Evolutionary conservation across 2,329 filamentous ascomycete genomes (phyloP).

Genomic region (Aspergillus sp.): DNA sequence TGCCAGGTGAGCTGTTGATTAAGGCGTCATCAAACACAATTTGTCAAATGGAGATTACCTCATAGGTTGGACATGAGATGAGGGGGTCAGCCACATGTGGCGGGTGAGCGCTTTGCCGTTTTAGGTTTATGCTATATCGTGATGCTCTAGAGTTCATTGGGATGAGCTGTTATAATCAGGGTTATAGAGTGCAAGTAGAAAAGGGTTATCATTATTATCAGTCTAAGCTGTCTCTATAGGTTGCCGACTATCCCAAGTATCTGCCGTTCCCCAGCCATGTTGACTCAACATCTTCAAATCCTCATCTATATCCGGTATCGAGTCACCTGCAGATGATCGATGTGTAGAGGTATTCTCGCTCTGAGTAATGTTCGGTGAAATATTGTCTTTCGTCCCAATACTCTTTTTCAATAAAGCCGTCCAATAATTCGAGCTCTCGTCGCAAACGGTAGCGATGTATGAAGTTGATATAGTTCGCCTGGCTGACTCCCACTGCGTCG

Average conservation of each 20-base stretch:
- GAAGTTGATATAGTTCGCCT: constrained; percentile 34
- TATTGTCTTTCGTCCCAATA: constrained; percentile 21
- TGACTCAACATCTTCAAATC: constrained; percentile 29
- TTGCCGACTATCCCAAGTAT: constrained; percentile 37
- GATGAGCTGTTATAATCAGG: not conserved
- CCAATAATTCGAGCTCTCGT: constrained; percentile 40
- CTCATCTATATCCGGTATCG: constrained; percentile 12
- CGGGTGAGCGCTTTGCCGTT: not conserved
- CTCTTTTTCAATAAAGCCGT: constrained; percentile 27
- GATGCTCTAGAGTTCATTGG: not conserved
- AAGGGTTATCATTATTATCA: not conserved
- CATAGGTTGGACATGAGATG: constrained; percentile 11
- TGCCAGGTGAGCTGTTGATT: not conserved
- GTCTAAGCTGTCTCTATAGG: not conserved
- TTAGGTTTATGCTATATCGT: not conserved
- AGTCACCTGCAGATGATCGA: not conserved
- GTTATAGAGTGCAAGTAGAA: not conserved
- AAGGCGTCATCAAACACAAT: not conserved
- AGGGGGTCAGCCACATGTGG: not conserved
- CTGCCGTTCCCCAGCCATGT: constrained; percentile 36
- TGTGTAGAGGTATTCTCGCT: not conserved
- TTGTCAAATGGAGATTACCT: constrained; percentile 15
- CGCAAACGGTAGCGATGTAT: constrained; percentile 41
- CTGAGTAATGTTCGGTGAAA: not conserved
- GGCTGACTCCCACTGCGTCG: constrained; percentile 41